Conservation (phyloP, 371 early-diverging fungal species). For the Syncephalastrum sp. region DNA sequence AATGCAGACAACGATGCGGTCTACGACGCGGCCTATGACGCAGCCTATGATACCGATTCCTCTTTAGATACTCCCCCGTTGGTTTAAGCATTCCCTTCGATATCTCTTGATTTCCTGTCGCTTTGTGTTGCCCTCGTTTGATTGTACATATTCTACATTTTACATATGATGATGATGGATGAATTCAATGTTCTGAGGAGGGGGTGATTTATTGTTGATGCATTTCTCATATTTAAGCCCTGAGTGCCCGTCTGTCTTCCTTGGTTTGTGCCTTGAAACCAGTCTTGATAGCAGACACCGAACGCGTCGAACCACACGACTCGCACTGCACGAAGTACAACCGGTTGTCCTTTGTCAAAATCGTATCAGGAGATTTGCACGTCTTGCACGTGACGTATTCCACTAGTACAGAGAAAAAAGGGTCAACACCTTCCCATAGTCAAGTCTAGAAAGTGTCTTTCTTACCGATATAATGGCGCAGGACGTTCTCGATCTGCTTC, state of each 20-base stretch:
- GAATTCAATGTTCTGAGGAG: not conserved
- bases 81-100: too few relatives aligned
- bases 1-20: too few relatives aligned
- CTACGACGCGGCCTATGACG: too few relatives aligned
- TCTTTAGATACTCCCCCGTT: too few relatives aligned
- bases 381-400: slow-evolving; percentile 99
- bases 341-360: slow-evolving; percentile 96
- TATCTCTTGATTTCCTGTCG: too few relatives aligned
- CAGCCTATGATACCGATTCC: too few relatives aligned
- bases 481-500: slow-evolving; percentile 98
- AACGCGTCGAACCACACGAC: slow-evolving; percentile 95
- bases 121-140: not conserved
- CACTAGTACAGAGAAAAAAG: slow-evolving; percentile 37
- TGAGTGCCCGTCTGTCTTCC: slow-evolving; percentile 60
- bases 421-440: too few relatives aligned
- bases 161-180: not conserved
- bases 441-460: not conserved
- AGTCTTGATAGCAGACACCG: slow-evolving; percentile 97
- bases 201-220: not conserved
- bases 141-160: not conserved
- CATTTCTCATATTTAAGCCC: slow-evolving; percentile 27
- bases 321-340: slow-evolving; percentile 98
- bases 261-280: slow-evolving; percentile 95
- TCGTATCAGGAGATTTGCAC: slow-evolving; percentile 97
- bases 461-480: slow-evolving; percentile 95